phyloP scores from a whole-genome alignment of 495 filamentous ascomycete genomes.

The Penicillium angulare region DNA sequence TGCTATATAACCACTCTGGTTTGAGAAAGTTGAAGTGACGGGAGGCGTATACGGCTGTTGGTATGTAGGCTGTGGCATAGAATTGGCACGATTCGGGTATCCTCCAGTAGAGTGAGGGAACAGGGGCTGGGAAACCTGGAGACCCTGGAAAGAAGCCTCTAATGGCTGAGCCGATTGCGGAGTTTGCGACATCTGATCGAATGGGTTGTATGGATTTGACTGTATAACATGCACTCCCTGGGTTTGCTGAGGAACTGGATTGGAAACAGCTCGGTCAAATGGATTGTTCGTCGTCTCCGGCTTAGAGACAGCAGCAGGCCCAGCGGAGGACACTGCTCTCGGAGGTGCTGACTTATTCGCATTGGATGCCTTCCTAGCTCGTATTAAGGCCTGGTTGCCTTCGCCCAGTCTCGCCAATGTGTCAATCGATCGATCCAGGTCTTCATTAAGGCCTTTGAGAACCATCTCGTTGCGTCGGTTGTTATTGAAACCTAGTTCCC shows the following conservation, averaged over 20 bases:
- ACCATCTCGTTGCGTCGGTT: conserved; percentile 76
- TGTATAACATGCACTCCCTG: conserved; percentile 4
- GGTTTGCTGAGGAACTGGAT: conserved; percentile 27
- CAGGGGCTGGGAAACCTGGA: conserved; percentile 69
- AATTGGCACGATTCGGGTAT: conserved; percentile 55
- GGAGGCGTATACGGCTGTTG: conserved; percentile 61
- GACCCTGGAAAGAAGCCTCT: conserved; percentile 67
- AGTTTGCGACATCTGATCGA: conserved; percentile 50
- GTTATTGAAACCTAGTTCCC: conserved; percentile 91
- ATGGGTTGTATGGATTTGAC: conserved; percentile 59
- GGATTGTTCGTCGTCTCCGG: conserved; percentile 44
- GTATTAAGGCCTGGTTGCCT: conserved; percentile 44
- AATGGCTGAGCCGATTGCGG: conserved; percentile 55
- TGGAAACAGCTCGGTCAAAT: conserved; percentile 47
- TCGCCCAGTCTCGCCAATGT: conserved; percentile 79
- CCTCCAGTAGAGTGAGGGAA: conserved; percentile 87
- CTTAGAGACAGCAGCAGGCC: background rate
- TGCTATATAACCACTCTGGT: conserved; percentile 45
- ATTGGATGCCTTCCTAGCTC: conserved; percentile 35
- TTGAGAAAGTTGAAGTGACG: conserved; percentile 52
- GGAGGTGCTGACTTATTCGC: conserved; percentile 21
- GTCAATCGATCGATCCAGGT: conserved; percentile 81
- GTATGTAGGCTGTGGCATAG: conserved; percentile 42
- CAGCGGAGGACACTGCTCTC: conserved; percentile 5
- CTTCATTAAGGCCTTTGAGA: conserved; percentile 75